Percentiles rank a stretch among this genome's conserved stretches.
phyloP scores from a whole-genome alignment of 345 rosid genomes.

The Eucalyptus dawsonii region DNA sequence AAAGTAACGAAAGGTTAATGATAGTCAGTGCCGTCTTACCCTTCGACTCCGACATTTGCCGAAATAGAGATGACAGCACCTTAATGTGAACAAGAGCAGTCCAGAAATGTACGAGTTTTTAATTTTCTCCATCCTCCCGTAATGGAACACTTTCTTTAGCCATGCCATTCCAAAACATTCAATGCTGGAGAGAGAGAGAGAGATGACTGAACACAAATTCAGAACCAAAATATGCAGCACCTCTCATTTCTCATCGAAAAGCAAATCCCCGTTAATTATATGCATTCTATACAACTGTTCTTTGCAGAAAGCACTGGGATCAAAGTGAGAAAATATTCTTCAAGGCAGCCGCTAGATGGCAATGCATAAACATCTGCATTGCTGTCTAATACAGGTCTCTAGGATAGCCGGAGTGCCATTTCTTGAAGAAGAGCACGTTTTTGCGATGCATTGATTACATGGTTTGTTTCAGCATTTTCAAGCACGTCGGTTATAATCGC shows the following conservation, averaged over 20 bases:
- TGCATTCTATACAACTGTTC: neutral
- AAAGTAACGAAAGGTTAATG: neutral
- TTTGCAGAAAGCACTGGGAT: neutral
- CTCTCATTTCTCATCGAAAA: neutral
- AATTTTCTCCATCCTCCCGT: neutral
- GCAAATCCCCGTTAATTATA: neutral
- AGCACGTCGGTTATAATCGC: constrained; percentile 84
- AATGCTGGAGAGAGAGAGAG: neutral
- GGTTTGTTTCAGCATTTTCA: constrained; percentile 83
- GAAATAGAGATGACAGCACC: neutral
- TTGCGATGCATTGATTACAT: constrained; percentile 75
- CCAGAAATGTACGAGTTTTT: neutral
- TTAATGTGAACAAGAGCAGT: neutral
- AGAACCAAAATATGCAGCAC: neutral
- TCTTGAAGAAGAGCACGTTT: constrained; percentile 93
- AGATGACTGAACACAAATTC: neutral
- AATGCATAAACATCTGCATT: neutral
- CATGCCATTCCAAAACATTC: neutral
- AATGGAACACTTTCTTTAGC: neutral
- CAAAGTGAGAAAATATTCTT: neutral
- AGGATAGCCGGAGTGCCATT: constrained; percentile 85
- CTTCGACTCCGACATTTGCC: neutral
- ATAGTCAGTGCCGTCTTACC: neutral
- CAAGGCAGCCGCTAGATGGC: neutral
- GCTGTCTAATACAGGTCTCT: neutral